phyloP scores from a whole-genome alignment of 2,329 filamentous ascomycete genomes.

The Anisogramma anomala region DNA sequence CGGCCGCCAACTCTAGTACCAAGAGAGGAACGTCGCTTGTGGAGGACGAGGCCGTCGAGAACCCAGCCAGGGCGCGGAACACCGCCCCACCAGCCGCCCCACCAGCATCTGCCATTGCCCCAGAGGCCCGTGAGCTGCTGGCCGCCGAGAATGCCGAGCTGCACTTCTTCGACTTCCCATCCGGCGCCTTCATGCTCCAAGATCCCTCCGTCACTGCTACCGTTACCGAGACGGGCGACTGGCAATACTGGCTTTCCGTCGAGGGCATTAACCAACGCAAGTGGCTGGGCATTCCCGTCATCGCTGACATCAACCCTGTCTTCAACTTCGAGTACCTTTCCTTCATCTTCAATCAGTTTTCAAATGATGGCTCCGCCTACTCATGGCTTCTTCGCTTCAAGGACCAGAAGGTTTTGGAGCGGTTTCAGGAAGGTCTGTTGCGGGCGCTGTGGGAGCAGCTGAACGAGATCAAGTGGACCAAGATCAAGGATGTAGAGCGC shows the following conservation, averaged over 20 bases:
- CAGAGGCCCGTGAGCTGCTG: slow-evolving; percentile 61
- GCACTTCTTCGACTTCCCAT: slow-evolving; percentile 84
- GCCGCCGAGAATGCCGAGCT: slow-evolving; percentile 69
- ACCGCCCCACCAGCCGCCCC: slow-evolving; percentile 32
- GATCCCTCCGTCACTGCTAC: slow-evolving; percentile 64
- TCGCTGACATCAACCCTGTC: slow-evolving; percentile 89
- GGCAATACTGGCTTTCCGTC: slow-evolving; percentile 94
- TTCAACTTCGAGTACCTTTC: slow-evolving; percentile 99
- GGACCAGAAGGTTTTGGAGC: slow-evolving; percentile 66
- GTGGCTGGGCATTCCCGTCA: slow-evolving; percentile 77
- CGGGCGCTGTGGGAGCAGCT: slow-evolving; percentile 93
- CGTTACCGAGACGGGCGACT: slow-evolving; percentile 76
- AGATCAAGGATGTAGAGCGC: slow-evolving; percentile 80
- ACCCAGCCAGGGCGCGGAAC: slow-evolving; percentile 24
- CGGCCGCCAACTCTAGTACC: slow-evolving; percentile 31
- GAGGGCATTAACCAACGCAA: slow-evolving; percentile 55
- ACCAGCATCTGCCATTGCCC: slow-evolving; percentile 53
- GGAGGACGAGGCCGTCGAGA: slow-evolving; percentile 18
- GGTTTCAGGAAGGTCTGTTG: slow-evolving; percentile 89
- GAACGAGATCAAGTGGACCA: slow-evolving; percentile 88
- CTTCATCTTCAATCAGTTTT: slow-evolving; percentile 97
- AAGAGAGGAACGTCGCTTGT: slow-evolving; percentile 28
- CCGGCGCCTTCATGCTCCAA: slow-evolving; percentile 73
- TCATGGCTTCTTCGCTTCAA: slow-evolving; percentile 94
- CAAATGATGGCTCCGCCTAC: slow-evolving; percentile 75